Base-by-base conservation (phyloP, 768 basidiomycete species). In the Lentinula sp. region DNA sequence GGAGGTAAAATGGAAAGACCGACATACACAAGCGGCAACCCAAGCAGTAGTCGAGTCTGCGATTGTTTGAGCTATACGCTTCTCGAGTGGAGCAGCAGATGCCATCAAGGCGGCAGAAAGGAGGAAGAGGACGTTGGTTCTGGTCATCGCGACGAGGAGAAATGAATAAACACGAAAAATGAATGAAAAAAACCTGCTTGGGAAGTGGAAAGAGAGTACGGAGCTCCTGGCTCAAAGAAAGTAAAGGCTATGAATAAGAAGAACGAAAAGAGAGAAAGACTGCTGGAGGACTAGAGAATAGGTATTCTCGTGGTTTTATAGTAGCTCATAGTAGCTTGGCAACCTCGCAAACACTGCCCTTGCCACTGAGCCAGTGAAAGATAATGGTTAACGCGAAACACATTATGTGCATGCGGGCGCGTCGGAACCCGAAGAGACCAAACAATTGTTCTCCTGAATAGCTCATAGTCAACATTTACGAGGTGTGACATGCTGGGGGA, bases 31-130 rank as follows among this genome's bases (percentile, higher is more conserved):
- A 50, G 81, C 80, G 62, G 72, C 61, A 46, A 78, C 77, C 81
- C 79, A 82, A 61, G 75, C 64, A 7, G 67, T 63, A 1, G 77
- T 78, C 6, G 79, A 74, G 6, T 70, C 70, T 7, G 71, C 58
- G 62, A 78, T 82, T 36, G 64, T 70, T 63, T 82, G 81, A 12
- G 76, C 75, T 62, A 82, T 83, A 32, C 81, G 79, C 69, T 79
- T 83, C 45, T 67, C 57, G 15, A 78, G 53, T 8, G 61, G 53
- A 13, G 33, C 55, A n/a, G 79, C 79, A 7, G 72, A 69, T 43
- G 72, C 73, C 42, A 70, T 63, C 54, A 70, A 57, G 33, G 71
- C 76, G 61, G 69, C 71, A 58, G 70, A 66, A 50, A 77, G 63
- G 63, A 71, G 65, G 41, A 77, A 65, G 57, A 76, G 52, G 55